Base-by-base conservation (phyloP, 2,329 filamentous ascomycete species). In the Botrytis tulipae region DNA sequence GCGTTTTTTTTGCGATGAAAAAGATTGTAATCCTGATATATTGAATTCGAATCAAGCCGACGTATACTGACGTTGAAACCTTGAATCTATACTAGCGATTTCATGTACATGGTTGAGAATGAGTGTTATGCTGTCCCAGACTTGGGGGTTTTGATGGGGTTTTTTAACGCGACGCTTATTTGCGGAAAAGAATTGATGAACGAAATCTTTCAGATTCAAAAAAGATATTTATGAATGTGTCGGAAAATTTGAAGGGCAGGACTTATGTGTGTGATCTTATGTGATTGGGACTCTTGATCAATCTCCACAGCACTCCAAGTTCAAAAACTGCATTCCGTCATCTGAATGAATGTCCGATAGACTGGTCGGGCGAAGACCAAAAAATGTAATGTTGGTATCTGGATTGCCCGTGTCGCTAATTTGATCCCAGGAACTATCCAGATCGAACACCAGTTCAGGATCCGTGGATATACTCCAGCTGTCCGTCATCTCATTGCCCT, bases 311-410 rank as follows among this genome's bases (percentile, higher is more conserved):
- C 22, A 22, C 32, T 67, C 65, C 10, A 67, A 10, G 18, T 68
- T 29, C 48, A 68, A 40, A 42, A 68, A 68, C 18, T 68, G 25
- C 65, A 68, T 57, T 40, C 65, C 65, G 18, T 68, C 48, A 14
- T 68, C 46, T 22, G 3, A 18, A 22, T 57, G 18, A 40, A 29
- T 42, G 4, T 42, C 65, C n/a, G n/a, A 42, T 20, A 25, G 8
- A 16, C 14, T 57, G 35, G 16, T 29, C 2, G 65, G 8, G 35
- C 5, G 4, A 14, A 9, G 9, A 12, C 16, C 35, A 14, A 25
- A 10, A 4, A 29, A 42, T 22, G 37, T 14, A 7, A 25, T 10
- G 1, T 10, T 18, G 5, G 9, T 32, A 68, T 68, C n/a, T 29
- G 35, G 7, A 2, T 16, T 42, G 29, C 10, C 1, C 3, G 3